Percentiles rank a stretch among this genome's conserved stretches.
phyloP scores from a whole-genome alignment of 2,329 filamentous ascomycete species.

The Amauroascus verrucosus region DNA sequence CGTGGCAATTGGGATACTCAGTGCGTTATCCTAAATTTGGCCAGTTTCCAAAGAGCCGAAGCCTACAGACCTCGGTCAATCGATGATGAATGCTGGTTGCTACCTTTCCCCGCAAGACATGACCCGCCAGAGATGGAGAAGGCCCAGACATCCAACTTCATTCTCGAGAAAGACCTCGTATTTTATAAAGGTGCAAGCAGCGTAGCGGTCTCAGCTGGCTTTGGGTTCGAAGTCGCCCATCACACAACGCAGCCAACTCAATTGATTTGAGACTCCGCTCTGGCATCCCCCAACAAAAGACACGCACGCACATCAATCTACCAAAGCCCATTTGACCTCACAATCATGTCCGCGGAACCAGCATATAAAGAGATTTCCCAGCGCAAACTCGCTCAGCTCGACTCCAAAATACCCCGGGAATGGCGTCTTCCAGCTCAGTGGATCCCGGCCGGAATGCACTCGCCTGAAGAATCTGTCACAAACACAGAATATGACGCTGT shows the following conservation, averaged over 20 bases:
- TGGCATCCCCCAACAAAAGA: no score
- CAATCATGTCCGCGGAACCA: slow-evolving; percentile 14
- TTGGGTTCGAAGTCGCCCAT: no score
- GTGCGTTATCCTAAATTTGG: no score
- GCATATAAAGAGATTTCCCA: slow-evolving; percentile 28
- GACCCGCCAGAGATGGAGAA: neutral
- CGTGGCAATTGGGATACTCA: no score
- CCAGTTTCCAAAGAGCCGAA: no score
- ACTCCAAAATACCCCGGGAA: slow-evolving; percentile 31
- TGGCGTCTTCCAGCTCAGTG: slow-evolving; percentile 29
- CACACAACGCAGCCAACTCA: no score
- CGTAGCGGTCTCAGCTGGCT: neutral
- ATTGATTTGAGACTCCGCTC: no score
- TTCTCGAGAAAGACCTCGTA: neutral
- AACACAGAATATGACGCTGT: slow-evolving; percentile 26
- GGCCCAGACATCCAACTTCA: neutral
- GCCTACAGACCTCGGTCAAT: neutral
- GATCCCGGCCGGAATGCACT: slow-evolving; percentile 29
- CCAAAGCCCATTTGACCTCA: neutral
- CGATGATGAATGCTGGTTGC: neutral
- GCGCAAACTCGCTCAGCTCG: slow-evolving; percentile 32
- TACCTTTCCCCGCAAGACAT: neutral
- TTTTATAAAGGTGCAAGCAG: neutral
- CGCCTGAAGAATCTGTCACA: slow-evolving; percentile 28
- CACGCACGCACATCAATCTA: neutral